phyloP scores from a whole-genome alignment of 371 early-diverging fungal species.

The Mucor indicus region DNA sequence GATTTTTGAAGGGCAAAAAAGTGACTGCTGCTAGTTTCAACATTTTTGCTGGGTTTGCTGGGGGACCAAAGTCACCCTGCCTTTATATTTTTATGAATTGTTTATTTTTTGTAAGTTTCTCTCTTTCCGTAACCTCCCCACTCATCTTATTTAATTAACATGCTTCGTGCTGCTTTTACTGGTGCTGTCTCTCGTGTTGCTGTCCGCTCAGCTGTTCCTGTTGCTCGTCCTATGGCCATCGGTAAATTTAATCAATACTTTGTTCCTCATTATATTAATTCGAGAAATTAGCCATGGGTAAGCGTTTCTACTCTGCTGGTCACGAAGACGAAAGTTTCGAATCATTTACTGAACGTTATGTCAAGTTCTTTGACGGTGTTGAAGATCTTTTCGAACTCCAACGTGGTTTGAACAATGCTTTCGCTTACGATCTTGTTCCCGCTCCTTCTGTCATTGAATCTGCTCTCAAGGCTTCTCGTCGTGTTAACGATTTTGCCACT shows the following conservation, averaged over 20 bases:
- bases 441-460: conserved; percentile 83
- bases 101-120: not conserved
- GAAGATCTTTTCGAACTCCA: conserved; percentile 96
- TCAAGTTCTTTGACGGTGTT: conserved; percentile 85
- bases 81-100: not conserved
- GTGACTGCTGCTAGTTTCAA: too few species aligned
- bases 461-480: conserved; percentile 86
- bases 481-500: conserved; percentile 90
- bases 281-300: conserved; percentile 30
- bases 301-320: conserved; percentile 63
- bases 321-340: conserved; percentile 80
- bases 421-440: conserved; percentile 94
- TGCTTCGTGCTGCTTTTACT: conserved; percentile 52
- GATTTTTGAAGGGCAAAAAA: too few species aligned
- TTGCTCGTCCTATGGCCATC: conserved; percentile 29
- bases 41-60: too few species aligned
- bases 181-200: conserved; percentile 40
- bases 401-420: conserved; percentile 95
- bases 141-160: conserved; percentile 26
- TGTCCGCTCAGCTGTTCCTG: conserved; percentile 29
- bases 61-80: too few species aligned
- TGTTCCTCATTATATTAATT: too few species aligned
- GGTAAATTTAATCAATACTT: too few species aligned
- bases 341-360: conserved; percentile 76
- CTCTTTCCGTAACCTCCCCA: conserved; percentile 32